Base-by-base conservation (phyloP, 139 green algal genomes). In the Ettlia oleoabundans region DNA sequence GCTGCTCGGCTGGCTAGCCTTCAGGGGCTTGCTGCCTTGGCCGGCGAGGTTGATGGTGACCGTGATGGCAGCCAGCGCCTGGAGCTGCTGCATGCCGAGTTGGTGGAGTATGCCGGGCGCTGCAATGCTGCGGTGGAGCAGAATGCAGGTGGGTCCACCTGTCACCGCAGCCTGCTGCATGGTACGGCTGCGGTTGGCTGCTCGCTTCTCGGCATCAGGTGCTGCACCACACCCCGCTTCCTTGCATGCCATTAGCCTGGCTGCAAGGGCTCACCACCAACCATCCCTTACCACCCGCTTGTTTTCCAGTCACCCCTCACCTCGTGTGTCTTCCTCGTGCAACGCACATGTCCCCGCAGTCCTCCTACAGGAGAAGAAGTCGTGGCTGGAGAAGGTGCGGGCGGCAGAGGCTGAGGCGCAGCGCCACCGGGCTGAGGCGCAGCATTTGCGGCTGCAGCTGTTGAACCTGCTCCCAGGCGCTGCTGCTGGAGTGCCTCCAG, bases 291-390 rank as follows among this genome's bases (percentile, higher is more conserved):
- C n/a, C n/a, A n/a, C n/a, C n/a, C n/a, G n/a, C n/a, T n/a, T n/a
- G n/a, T n/a, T n/a, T n/a, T n/a, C n/a, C n/a, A n/a, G n/a, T n/a
- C n/a, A n/a, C n/a, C n/a, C n/a, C n/a, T n/a, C n/a, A n/a, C n/a
- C n/a, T n/a, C n/a, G n/a, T n/a, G n/a, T n/a, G n/a, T n/a, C n/a
- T n/a, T n/a, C n/a, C n/a, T n/a, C n/a, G n/a, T 58, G 47, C 47
- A 10, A 10, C 47, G 13, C 10, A 58, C 61, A 67, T 67, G 24
- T 67, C 8, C 61, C 9, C 21, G 61, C 75, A 74, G 76, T 62
- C 3, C 42, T 82, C 9, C 8, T 65, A 43, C 62, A 75, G 22
- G 76, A 82, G 42, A 82, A 82, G 76, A 51, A 64, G 33, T 2
- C 15, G 24, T 74, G 62, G 63, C 62, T 82, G 76, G 76, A 74